Conservation (phyloP, 345 rosid genomes). For the Corymbia maculata region DNA sequence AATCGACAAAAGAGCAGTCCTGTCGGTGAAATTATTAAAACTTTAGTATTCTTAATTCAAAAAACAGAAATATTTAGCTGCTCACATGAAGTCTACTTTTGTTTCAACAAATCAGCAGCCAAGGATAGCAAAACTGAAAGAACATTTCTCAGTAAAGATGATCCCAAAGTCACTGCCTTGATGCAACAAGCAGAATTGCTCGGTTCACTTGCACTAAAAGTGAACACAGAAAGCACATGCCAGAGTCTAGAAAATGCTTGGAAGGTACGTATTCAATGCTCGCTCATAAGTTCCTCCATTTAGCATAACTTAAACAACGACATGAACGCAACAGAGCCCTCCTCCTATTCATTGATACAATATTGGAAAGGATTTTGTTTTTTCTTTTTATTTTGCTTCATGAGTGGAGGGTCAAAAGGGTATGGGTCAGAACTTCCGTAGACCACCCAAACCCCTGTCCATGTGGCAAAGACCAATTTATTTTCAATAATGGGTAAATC, state of each 20-base stretch:
- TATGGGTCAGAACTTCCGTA: neutral
- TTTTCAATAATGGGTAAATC: neutral
- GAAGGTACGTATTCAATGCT: constrained; percentile 43
- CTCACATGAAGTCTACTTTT: neutral
- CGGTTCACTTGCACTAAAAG: constrained; percentile 73
- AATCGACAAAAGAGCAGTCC: neutral
- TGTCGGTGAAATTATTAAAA: neutral
- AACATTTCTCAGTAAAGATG: constrained; percentile 73
- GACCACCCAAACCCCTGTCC: neutral
- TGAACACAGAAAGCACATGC: constrained; percentile 66
- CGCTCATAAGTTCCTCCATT: neutral
- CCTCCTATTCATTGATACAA: neutral
- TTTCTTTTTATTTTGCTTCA: neutral
- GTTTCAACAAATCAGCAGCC: constrained; percentile 15
- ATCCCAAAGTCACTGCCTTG: constrained; percentile 71
- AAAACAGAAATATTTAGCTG: neutral
- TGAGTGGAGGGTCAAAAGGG: neutral
- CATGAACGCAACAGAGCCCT: neutral
- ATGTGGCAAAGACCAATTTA: neutral
- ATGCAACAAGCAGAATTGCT: constrained; percentile 96
- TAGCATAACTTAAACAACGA: neutral
- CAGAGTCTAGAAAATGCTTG: constrained; percentile 96
- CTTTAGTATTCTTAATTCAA: neutral
- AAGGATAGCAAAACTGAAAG: constrained; percentile 22
- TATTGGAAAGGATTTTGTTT: neutral